Conservation (phyloP, 768 basidiomycete genomes). For the Dictyophora rubrovolvata region DNA sequence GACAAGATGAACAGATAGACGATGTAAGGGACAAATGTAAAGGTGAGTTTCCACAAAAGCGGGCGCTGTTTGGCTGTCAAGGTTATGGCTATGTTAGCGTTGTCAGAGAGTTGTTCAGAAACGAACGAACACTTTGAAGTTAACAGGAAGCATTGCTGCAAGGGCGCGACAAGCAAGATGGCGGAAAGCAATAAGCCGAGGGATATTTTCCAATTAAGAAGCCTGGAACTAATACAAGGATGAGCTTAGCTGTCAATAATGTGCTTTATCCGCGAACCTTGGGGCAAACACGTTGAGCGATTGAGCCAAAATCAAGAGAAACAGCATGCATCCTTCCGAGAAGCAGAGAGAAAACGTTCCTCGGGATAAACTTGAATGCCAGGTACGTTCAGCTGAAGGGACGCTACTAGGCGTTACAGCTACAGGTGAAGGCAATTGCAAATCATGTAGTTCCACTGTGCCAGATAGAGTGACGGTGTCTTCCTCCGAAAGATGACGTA, state of each 20-base stretch:
- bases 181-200: constrained; percentile 42
- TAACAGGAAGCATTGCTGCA: constrained; percentile 16
- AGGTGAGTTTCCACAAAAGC: constrained; percentile 12
- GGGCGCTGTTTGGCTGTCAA: not conserved
- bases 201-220: constrained; percentile 61
- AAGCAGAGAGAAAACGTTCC: constrained; percentile 60
- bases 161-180: constrained; percentile 2
- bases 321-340: constrained; percentile 65
- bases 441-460: constrained; percentile 27
- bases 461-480: constrained; percentile 10
- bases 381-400: constrained; percentile 16
- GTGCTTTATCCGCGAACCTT: constrained; percentile 30
- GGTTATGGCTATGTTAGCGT: not conserved
- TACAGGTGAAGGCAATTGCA: constrained; percentile 27
- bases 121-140: constrained; percentile 6
- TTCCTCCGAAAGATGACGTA: constrained; percentile 28
- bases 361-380: constrained; percentile 49
- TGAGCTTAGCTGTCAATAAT: not conserved
- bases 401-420: constrained; percentile 16
- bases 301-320: constrained; percentile 65
- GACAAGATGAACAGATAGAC: constrained; percentile 53
- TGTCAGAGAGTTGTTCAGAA: not conserved
- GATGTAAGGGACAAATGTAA: constrained; percentile 41
- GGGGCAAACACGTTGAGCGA: constrained; percentile 43
- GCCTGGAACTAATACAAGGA: constrained; percentile 36